Percentiles rank a stretch among this genome's conserved stretches.
Conservation (phyloP, 225 moss, liverwort and hornwort species). For the Neckera pumila region DNA sequence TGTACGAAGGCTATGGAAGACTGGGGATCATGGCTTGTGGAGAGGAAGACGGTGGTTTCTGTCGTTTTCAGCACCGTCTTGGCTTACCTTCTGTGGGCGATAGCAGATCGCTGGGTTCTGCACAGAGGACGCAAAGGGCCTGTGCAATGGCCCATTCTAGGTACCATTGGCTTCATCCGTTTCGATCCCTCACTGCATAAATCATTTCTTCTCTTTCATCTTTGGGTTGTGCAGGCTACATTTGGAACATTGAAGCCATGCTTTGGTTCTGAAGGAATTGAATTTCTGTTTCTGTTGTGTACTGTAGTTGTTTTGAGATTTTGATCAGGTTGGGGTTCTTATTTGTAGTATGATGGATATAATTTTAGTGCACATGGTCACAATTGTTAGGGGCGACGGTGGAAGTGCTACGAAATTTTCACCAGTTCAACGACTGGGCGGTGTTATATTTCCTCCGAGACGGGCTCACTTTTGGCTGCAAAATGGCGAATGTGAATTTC, state of each 20-base stretch:
- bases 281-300: background rate
- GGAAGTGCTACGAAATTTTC: background rate
- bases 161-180: background rate
- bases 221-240: background rate
- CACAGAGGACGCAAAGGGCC: background rate
- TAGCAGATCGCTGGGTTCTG: background rate
- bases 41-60: background rate
- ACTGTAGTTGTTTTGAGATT: background rate
- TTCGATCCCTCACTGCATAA: background rate
- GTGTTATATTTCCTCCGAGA: background rate
- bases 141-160: background rate
- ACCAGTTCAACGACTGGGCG: background rate
- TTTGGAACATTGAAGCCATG: background rate
- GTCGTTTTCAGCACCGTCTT: background rate
- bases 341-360: background rate
- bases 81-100: background rate
- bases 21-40: background rate
- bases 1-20: background rate
- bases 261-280: background rate
- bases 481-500: background rate
- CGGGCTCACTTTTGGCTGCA: background rate
- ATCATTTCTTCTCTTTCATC: background rate
- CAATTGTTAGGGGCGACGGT: background rate
- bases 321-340: background rate
- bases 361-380: background rate